Evolutionary conservation across 2,329 filamentous ascomycete genomes (phyloP).

Genomic region (Beauveria caledonica): DNA sequence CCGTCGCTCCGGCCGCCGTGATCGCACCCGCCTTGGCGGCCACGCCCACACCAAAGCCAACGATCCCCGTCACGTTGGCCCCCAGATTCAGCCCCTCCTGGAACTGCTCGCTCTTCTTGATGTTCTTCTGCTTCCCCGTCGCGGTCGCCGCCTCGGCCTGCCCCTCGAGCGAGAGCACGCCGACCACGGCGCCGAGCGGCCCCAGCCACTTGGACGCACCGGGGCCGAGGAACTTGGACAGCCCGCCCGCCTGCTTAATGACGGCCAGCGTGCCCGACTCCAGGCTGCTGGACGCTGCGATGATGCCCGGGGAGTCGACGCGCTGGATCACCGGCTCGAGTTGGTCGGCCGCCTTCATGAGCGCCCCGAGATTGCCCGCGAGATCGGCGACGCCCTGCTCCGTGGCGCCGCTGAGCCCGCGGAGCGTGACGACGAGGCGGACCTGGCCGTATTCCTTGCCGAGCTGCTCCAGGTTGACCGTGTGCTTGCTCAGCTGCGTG

Average conservation of each 20-base stretch:
- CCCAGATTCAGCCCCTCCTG: not conserved
- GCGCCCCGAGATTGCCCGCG: not conserved
- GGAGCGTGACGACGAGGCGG: conserved; percentile 1
- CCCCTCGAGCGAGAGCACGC: not conserved
- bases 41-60: not conserved
- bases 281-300: not conserved
- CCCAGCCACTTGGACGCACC: not conserved
- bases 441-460: not conserved
- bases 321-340: not conserved
- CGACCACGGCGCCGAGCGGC: not conserved
- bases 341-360: not conserved
- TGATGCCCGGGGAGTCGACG: not conserved
- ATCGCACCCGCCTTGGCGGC: not conserved
- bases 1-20: not conserved
- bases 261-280: not conserved
- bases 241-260: not conserved
- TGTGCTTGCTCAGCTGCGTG: conserved; percentile 9
- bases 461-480: conserved; percentile 1
- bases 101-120: not conserved
- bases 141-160: not conserved
- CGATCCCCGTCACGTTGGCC: not conserved
- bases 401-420: not conserved
- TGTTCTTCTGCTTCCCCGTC: not conserved
- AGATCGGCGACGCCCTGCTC: not conserved
- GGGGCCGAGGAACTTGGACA: not conserved